Conservation (phyloP, 208 protist genomes). For the Leishmania gerbilli region DNA sequence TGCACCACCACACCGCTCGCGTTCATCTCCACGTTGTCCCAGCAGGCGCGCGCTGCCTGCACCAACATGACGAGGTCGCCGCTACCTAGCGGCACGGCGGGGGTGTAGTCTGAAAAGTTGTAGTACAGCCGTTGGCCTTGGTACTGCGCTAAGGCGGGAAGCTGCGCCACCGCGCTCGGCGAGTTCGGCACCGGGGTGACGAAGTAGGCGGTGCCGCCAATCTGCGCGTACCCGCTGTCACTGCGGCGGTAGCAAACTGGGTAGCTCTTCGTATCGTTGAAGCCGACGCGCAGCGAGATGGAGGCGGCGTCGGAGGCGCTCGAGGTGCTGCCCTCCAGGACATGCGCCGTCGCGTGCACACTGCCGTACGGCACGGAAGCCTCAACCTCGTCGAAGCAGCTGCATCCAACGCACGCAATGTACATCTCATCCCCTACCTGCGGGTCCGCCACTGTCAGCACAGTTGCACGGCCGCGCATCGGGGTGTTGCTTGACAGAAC, state of each 20-base stretch:
- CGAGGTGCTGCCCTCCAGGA: neutral
- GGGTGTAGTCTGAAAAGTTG: constrained; percentile 52
- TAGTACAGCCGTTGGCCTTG: constrained; percentile 82
- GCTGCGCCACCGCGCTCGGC: constrained; percentile 35
- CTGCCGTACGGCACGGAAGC: constrained; percentile 75
- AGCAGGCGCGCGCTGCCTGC: constrained; percentile 52
- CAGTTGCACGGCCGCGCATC: constrained; percentile 79
- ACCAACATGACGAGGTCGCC: constrained; percentile 80
- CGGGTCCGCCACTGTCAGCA: constrained; percentile 46
- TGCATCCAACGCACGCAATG: constrained; percentile 69
- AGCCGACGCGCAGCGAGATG: constrained; percentile 70
- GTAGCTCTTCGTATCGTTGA: constrained; percentile 48
- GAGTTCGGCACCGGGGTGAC: constrained; percentile 50
- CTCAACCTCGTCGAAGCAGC: constrained; percentile 61
- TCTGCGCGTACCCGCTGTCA: constrained; percentile 78
- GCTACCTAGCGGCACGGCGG: constrained; percentile 20
- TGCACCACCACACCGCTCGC: constrained; percentile 38
- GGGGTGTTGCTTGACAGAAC: constrained; percentile 79
- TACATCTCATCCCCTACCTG: constrained; percentile 55
- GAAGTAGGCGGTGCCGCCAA: constrained; percentile 34
- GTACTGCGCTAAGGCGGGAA: constrained; percentile 45
- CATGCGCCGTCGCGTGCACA: constrained; percentile 25
- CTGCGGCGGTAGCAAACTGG: constrained; percentile 78
- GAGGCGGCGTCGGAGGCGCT: constrained; percentile 3
- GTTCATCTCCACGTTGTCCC: constrained; percentile 55